These are phyloP conservation scores for Magnaporthiopsis poae DNA, from an alignment of 2,329 filamentous ascomycete species.

Conservation along the genomic window DNA sequence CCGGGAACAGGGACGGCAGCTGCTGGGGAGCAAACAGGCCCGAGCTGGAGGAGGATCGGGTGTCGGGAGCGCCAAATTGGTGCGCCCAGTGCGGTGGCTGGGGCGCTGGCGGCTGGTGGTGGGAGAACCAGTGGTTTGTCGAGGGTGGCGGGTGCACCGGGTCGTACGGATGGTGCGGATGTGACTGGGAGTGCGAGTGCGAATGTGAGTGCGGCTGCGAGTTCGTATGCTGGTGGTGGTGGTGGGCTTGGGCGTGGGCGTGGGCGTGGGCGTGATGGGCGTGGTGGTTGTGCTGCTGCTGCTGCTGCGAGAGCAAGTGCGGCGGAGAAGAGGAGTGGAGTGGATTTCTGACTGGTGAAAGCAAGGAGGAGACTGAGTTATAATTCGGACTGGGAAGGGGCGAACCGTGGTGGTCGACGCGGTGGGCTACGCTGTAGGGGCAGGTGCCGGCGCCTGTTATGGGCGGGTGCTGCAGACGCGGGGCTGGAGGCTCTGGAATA, in stretches of 20 bases:
- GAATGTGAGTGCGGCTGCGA: constrained; percentile 10
- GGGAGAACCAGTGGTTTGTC: constrained; percentile 1
- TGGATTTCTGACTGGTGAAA: not conserved
- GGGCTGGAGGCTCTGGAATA: constrained; percentile 9
- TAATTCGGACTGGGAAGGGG: constrained; percentile 2
- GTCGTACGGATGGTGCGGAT: constrained; percentile 10
- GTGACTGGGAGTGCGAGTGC: constrained; percentile 6
- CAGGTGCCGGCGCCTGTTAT: constrained; percentile 1
- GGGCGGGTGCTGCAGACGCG: not conserved
- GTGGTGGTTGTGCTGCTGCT: constrained; percentile 5
- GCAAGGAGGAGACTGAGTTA: not conserved
- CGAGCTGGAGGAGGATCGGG: not conserved
- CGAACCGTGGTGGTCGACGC: not conserved
- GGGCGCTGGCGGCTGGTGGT: not conserved
- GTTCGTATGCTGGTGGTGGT: constrained; percentile 3
- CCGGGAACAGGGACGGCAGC: not conserved
- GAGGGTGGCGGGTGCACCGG: constrained; percentile 10
- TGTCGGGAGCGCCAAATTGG: not conserved
- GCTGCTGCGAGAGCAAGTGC: constrained; percentile 5
- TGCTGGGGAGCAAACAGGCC: not conserved
- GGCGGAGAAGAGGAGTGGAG: not conserved
- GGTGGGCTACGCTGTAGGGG: constrained; percentile 6
- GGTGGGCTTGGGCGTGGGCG: constrained; percentile 2
- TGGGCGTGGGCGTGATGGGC: too few relatives aligned
- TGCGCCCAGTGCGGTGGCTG: constrained; percentile 1